phyloP scores from a whole-genome alignment of 768 basidiomycete species.

The Phaeotremella fagi region DNA sequence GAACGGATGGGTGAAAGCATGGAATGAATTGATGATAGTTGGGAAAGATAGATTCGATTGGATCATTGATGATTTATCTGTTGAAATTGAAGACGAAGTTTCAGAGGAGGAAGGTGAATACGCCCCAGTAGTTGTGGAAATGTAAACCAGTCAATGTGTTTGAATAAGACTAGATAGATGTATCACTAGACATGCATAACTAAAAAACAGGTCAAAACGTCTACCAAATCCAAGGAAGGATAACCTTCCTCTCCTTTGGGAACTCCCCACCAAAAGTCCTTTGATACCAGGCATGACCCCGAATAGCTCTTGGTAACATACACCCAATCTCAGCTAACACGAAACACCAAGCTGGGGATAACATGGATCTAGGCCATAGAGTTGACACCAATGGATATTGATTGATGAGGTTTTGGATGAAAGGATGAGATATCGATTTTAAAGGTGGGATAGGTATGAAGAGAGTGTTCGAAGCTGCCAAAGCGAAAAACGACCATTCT shows the following conservation, averaged over 20 bases:
- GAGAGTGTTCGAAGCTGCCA: slow-evolving; percentile 55
- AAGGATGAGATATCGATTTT: slow-evolving; percentile 1
- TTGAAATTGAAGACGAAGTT: slow-evolving; percentile 20
- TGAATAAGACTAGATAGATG: neutral
- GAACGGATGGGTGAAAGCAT: neutral
- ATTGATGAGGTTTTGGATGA: neutral
- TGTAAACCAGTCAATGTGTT: slow-evolving; percentile 6
- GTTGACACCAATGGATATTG: slow-evolving; percentile 24
- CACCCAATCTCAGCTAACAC: slow-evolving; percentile 63
- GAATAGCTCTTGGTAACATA: slow-evolving; percentile 72
- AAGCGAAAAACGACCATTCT: slow-evolving; percentile 84
- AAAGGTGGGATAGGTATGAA: slow-evolving; percentile 7
- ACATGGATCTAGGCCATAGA: slow-evolving; percentile 26
- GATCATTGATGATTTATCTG: slow-evolving; percentile 17
- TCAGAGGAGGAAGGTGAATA: slow-evolving; percentile 46
- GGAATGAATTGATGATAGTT: slow-evolving; percentile 4
- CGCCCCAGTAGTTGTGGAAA: slow-evolving; percentile 44
- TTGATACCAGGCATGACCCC: slow-evolving; percentile 82
- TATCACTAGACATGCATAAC: neutral
- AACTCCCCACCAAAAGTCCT: slow-evolving; percentile 67
- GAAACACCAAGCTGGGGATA: slow-evolving; percentile 78
- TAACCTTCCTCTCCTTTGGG: slow-evolving; percentile 66
- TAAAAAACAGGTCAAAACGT: neutral
- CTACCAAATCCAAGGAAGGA: slow-evolving; percentile 73
- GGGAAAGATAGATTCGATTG: slow-evolving; percentile 26